phyloP scores from a whole-genome alignment of 768 basidiomycete genomes.

The Boletus sp. region DNA sequence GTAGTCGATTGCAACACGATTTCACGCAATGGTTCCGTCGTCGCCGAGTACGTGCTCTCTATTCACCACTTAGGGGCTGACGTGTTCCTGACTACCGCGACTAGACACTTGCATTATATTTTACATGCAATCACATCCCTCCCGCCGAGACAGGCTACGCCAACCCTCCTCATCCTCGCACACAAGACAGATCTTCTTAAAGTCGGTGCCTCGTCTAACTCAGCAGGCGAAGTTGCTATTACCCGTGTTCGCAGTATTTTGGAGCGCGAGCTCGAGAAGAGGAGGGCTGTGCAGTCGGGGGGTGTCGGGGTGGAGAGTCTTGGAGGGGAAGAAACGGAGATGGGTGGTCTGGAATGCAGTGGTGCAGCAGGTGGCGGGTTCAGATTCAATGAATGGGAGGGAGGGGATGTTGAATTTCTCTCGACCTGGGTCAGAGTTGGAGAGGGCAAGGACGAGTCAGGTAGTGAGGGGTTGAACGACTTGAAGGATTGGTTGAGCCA shows the following conservation, averaged over 20 bases:
- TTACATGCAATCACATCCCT: constrained; percentile 68
- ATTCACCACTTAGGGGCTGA: not conserved
- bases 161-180: constrained; percentile 63
- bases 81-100: constrained; percentile 1
- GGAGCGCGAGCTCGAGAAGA: constrained; percentile 82
- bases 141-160: constrained; percentile 63
- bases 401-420: constrained; percentile 69
- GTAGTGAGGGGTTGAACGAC: constrained; percentile 37
- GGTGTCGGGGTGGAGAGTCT: constrained; percentile 72
- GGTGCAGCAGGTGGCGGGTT: constrained; percentile 53
- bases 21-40: constrained; percentile 67
- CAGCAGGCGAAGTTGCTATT: constrained; percentile 49
- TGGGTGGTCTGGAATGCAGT: constrained; percentile 73
- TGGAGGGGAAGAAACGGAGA: constrained; percentile 59
- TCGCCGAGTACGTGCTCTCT: constrained; percentile 67
- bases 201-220: constrained; percentile 32
- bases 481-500: constrained; percentile 51
- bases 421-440: constrained; percentile 51
- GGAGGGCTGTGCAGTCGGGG: constrained; percentile 57
- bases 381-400: constrained; percentile 80
- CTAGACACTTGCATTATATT: constrained; percentile 70
- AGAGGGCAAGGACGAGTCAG: constrained; percentile 27
- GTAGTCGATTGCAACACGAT: constrained; percentile 78
- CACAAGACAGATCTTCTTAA: constrained; percentile 77
- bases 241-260: constrained; percentile 73